These are phyloP conservation scores for Mycosarcoma mackinlayi DNA, from an alignment of 1,284 basidiomycete genomes.

Conservation along the genomic window DNA sequence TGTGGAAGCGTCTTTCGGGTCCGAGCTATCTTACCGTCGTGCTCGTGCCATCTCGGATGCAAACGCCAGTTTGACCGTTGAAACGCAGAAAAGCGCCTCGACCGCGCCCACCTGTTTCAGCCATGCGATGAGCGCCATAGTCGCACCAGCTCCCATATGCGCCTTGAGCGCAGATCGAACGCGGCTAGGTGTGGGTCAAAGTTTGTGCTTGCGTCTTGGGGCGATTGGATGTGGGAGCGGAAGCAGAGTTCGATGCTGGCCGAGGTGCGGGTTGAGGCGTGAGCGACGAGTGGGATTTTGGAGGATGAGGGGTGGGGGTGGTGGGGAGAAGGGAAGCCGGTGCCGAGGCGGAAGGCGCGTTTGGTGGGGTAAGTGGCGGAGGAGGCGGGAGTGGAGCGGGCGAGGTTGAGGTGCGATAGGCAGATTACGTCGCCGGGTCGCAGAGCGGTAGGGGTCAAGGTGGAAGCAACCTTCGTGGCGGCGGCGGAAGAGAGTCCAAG, in stretches of 20 bases:
- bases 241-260: slow-evolving; percentile 24
- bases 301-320: not conserved
- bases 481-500: too few species aligned
- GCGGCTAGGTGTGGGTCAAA: slow-evolving; percentile 19
- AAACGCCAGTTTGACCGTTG: too few species aligned
- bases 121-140: not conserved
- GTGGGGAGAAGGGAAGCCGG: too few species aligned
- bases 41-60: too few species aligned
- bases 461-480: not conserved
- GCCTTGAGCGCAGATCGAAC: slow-evolving; percentile 23
- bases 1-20: too few species aligned
- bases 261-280: not conserved
- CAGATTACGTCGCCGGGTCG: slow-evolving; percentile 27
- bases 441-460: not conserved
- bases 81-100: too few species aligned
- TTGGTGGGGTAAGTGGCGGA: not conserved
- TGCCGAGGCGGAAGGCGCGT: slow-evolving; percentile 5
- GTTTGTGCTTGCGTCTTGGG: slow-evolving; percentile 4
- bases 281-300: not conserved
- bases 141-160: slow-evolving; percentile 10
- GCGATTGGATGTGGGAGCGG: not conserved
- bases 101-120: too few species aligned
- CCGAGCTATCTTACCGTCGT: too few species aligned
- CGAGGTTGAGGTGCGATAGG: slow-evolving; percentile 19
- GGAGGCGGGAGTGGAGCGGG: slow-evolving; percentile 1